Evolutionary conservation across 2,329 filamentous ascomycete genomes (phyloP), one percentile per base, ranked within the genome.

Genomic region (Claviceps sp.): DNA sequence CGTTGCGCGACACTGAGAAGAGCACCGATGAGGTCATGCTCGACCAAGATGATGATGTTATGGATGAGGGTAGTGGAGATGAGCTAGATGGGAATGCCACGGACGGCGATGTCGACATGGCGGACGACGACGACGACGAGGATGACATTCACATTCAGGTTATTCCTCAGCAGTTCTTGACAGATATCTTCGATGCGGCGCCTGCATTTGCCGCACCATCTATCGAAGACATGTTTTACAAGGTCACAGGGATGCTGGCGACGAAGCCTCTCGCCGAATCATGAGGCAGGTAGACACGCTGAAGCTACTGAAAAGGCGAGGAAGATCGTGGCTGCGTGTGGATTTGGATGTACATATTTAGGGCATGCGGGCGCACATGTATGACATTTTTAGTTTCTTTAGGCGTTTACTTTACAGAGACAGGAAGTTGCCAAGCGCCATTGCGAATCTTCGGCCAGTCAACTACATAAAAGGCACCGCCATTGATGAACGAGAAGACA

Each of bases 221-320:
- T 11, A 78, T 90, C 22, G 81, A 85, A 65, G 85, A 89, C 56
- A 77, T 88, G 70, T 89, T 90, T 62, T 81, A 84, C 65, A 80
- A 82, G 65, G 82, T 91, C 41, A 77, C 84, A 13, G 78, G 62
- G 47, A 59, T 70, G 10, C 81, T 85, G 63, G 76, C 78, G 1
- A 70, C 76, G 55, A 83, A 79, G 53, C 47, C 50, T 41, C 45
- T 51, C 26, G 53, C 30, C 17, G 45, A 51, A 42, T 39, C 41
- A 24, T 43, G 41, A 43, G 19, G 11, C 41, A 19, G 16, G 8
- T 34, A 34, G n/a, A n/a, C n/a, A 7, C 6, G 10, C 7, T 16
- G 30, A 34, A 34, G 30, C 26, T 30, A 34, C 30, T 34, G 30
- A 34, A 34, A 11, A 34, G 39, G 43, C n/a, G 19, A 42, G n/a